Conservation (phyloP, 1,284 basidiomycete genomes). For the Moesziomyces sp. region DNA sequence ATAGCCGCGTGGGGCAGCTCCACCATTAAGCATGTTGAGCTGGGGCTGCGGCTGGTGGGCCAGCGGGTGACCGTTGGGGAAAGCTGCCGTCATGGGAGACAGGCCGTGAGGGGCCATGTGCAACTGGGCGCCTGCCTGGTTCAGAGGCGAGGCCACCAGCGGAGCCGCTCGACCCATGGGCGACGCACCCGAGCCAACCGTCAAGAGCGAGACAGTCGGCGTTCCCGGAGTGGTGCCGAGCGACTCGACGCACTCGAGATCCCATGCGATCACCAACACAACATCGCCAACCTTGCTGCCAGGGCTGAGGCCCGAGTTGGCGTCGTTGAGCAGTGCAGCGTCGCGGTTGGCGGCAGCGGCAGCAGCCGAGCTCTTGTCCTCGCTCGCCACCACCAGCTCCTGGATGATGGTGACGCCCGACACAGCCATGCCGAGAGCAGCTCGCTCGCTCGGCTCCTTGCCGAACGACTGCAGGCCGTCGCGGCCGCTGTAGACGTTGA, state of each 20-base stretch:
- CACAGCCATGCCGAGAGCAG: slow-evolving; percentile 65
- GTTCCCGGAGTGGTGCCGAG: slow-evolving; percentile 54
- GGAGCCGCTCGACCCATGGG: slow-evolving; percentile 35
- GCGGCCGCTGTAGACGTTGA: slow-evolving; percentile 56
- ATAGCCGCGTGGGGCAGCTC: slow-evolving; percentile 13
- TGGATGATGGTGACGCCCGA: slow-evolving; percentile 67
- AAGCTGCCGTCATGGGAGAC: slow-evolving; percentile 36
- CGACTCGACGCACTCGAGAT: slow-evolving; percentile 66
- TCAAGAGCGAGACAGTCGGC: slow-evolving; percentile 59
- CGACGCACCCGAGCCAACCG: slow-evolving; percentile 31
- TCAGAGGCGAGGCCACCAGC: slow-evolving; percentile 38
- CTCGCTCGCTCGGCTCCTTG: slow-evolving; percentile 66
- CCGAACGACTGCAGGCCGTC: slow-evolving; percentile 58
- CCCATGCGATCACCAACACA: slow-evolving; percentile 68
- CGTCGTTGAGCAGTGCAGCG: slow-evolving; percentile 26
- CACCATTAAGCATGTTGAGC: slow-evolving; percentile 26
- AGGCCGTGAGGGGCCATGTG: slow-evolving; percentile 27
- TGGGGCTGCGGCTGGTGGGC: slow-evolving; percentile 30
- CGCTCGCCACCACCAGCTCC: slow-evolving; percentile 67
- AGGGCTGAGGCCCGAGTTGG: slow-evolving; percentile 46
- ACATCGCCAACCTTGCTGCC: slow-evolving; percentile 68
- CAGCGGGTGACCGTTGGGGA: slow-evolving; percentile 21
- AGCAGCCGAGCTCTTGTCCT: slow-evolving; percentile 18
- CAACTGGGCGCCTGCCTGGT: slow-evolving; percentile 17
- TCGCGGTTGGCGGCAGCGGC: slow-evolving; percentile 15